Evolutionary conservation across 345 rosid species (phyloP).

Genomic region (Arabidopsis suecica): DNA sequence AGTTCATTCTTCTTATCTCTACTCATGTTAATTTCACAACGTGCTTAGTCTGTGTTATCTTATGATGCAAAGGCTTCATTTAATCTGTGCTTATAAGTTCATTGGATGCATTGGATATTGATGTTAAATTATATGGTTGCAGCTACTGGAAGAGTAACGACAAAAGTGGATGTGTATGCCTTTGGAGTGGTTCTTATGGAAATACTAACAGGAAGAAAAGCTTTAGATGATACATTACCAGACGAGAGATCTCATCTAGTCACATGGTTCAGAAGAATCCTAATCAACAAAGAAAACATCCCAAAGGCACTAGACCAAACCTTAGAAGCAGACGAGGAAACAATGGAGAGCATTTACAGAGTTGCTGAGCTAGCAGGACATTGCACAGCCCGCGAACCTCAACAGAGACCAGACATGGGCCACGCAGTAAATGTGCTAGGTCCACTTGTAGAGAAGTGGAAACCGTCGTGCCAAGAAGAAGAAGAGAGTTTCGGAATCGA

Average conservation of each 20-base stretch:
- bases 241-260: conserved; percentile 80
- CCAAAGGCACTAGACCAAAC: conserved; percentile 63
- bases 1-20: conserved; percentile 31
- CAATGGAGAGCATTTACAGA: conserved; percentile 61
- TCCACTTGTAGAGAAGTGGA: conserved; percentile 91
- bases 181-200: conserved; percentile 94
- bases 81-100: neutral
- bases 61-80: neutral
- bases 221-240: conserved; percentile 70
- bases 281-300: conserved; percentile 69
- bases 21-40: conserved; percentile 6
- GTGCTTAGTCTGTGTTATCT: neutral
- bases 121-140: conserved; percentile 28
- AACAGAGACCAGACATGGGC: conserved; percentile 92
- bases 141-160: conserved; percentile 96
- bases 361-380: conserved; percentile 91
- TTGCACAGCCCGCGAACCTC: conserved; percentile 84
- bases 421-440: conserved; percentile 78
- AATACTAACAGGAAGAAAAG: conserved; percentile 83
- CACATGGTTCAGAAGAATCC: conserved; percentile 77
- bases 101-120: neutral
- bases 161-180: conserved; percentile 85
- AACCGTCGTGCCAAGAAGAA: conserved; percentile 67
- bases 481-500: conserved; percentile 67
- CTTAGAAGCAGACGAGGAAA: conserved; percentile 65